Evolutionary conservation across 495 filamentous ascomycete genomes (phyloP).

Genomic region (Lasiosphaeria hispida): DNA sequence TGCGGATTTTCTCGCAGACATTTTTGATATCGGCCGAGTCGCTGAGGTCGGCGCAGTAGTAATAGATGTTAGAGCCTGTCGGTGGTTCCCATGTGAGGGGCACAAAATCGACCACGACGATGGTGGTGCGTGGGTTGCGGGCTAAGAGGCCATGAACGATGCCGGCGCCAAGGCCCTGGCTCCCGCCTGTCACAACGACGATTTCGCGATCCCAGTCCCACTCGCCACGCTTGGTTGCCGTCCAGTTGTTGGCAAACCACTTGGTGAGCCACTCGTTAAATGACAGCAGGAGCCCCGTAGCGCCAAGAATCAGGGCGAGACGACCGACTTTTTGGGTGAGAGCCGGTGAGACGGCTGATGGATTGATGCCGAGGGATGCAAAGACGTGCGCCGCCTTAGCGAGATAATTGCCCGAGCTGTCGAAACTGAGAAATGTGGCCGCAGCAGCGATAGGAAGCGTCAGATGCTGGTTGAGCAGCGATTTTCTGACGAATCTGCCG

Average conservation of each 20-base stretch:
- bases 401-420: constrained; percentile 7
- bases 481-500: constrained; percentile 16
- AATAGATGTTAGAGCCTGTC: constrained; percentile 13
- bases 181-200: constrained; percentile 30
- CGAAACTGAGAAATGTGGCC: constrained; percentile 7
- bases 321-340: constrained; percentile 6
- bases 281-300: constrained; percentile 18
- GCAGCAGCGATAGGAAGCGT: constrained; percentile 22
- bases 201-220: constrained; percentile 29
- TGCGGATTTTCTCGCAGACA: constrained; percentile 16
- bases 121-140: constrained; percentile 19
- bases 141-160: constrained; percentile 18
- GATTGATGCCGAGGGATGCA: constrained; percentile 3
- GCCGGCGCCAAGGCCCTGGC: constrained; percentile 24
- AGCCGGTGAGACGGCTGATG: background rate
- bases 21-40: constrained; percentile 14
- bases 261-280: constrained; percentile 26
- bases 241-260: constrained; percentile 31
- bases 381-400: constrained; percentile 6
- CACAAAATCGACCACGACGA: constrained; percentile 24
- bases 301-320: constrained; percentile 14
- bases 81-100: constrained; percentile 21
- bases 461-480: constrained; percentile 24
- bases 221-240: constrained; percentile 14
- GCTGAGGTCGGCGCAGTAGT: constrained; percentile 28